These are phyloP conservation scores for Lathyrus oleraceus DNA, from an alignment of 306 rosid genomes.

Conservation along the genomic window DNA sequence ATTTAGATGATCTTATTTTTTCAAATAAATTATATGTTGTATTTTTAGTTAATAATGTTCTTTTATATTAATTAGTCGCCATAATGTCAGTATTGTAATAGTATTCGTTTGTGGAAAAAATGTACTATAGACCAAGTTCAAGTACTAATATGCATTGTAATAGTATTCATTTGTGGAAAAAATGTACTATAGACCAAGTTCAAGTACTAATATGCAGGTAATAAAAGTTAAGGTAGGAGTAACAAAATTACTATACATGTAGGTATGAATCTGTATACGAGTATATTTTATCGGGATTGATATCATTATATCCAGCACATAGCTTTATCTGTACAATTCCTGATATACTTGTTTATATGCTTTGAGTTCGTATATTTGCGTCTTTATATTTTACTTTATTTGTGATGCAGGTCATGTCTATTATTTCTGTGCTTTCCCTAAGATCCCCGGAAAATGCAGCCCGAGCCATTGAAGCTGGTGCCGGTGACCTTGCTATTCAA, in stretches of 20 bases:
- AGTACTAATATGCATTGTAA: not conserved
- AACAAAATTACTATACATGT: not conserved
- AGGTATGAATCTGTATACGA: not conserved
- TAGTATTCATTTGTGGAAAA: not conserved
- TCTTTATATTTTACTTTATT: slow-evolving; percentile 22
- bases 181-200: not conserved
- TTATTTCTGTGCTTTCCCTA: slow-evolving; percentile 70
- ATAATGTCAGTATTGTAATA: not conserved
- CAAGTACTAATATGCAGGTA: not conserved
- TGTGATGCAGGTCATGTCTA: slow-evolving; percentile 65
- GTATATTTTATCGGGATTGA: not conserved
- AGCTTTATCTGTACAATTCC: not conserved
- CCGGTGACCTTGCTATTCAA: slow-evolving; percentile 89
- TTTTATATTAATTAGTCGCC: not conserved
- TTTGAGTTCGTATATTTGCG: slow-evolving; percentile 5
- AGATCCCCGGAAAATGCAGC: slow-evolving; percentile 89
- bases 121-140: not conserved
- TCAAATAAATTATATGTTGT: not conserved
- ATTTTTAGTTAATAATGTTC: not conserved
- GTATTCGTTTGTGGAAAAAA: not conserved
- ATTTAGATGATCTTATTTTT: slow-evolving; percentile 1
- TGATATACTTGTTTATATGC: slow-evolving; percentile 4
- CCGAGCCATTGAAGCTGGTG: slow-evolving; percentile 90
- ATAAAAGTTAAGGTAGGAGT: not conserved
- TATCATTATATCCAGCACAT: not conserved